These are phyloP conservation scores for Hypericum androsaemum DNA, from an alignment of 345 rosid genomes.

Conservation along the genomic window DNA sequence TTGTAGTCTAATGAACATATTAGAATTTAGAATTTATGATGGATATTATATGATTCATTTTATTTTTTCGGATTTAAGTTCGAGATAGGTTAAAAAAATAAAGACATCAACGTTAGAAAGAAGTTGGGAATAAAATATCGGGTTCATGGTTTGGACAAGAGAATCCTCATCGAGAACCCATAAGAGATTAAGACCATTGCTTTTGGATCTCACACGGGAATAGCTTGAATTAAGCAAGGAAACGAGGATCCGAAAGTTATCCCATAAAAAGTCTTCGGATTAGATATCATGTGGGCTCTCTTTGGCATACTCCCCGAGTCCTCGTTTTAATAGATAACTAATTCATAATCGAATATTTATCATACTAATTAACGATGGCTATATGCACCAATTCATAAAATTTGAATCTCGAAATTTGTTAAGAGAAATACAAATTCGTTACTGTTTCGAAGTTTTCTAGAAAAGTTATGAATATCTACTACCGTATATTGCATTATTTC, in stretches of 20 bases:
- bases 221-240: too few species aligned
- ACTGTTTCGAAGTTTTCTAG: constrained; percentile 15
- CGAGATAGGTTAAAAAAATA: constrained; percentile 13
- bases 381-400: too few species aligned
- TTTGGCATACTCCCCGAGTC: background rate
- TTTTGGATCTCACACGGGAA: too few species aligned
- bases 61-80: too few species aligned
- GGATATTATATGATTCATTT: too few species aligned
- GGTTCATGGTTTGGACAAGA: background rate
- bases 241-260: constrained; percentile 5
- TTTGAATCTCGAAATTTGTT: too few species aligned
- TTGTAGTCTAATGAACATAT: too few species aligned
- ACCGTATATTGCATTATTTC: constrained; percentile 18
- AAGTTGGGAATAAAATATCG: constrained; percentile 1
- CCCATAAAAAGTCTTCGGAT: constrained; percentile 12
- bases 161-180: background rate
- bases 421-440: constrained; percentile 4
- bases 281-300: constrained; percentile 17
- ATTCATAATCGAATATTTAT: too few species aligned
- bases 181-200: too few species aligned
- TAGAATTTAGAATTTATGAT: too few species aligned
- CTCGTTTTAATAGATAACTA: too few species aligned
- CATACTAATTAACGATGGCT: too few species aligned
- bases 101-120: background rate
- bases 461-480: constrained; percentile 19